phyloP scores from a whole-genome alignment of 352 stramenopile genomes.

The Globisporangium nagaii region DNA sequence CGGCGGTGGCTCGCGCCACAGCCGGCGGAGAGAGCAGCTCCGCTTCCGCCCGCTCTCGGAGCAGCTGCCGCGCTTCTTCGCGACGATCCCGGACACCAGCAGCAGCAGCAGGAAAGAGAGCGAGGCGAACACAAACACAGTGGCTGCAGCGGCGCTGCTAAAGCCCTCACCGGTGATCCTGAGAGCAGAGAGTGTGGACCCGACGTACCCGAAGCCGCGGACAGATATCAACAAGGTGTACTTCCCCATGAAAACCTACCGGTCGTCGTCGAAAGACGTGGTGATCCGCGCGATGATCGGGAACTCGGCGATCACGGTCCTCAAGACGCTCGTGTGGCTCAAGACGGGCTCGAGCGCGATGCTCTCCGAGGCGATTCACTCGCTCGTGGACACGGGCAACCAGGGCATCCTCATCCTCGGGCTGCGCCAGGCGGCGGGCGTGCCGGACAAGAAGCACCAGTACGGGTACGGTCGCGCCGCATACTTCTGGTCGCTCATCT shows the following conservation, averaged over 20 bases:
- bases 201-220: constrained; percentile 46
- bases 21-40: constrained; percentile 6
- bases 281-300: constrained; percentile 89
- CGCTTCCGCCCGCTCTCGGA: not conserved
- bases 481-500: constrained; percentile 99
- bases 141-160: no score
- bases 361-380: constrained; percentile 97
- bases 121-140: not conserved
- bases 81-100: not conserved
- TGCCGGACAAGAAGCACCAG: constrained; percentile 93
- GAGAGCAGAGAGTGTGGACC: constrained; percentile 19
- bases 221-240: constrained; percentile 85
- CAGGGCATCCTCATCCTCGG: constrained; percentile 90
- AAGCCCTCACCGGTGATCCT: not conserved
- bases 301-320: constrained; percentile 92
- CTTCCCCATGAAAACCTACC: constrained; percentile 77
- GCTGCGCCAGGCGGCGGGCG: constrained; percentile 74
- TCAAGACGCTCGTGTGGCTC: constrained; percentile 89
- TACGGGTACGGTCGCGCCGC: constrained; percentile 97
- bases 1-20: not conserved
- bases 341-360: constrained; percentile 95
- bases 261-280: constrained; percentile 69
- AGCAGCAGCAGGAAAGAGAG: not conserved
- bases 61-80: constrained; percentile 3
- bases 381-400: constrained; percentile 96